phyloP scores from a whole-genome alignment of 2,329 filamentous ascomycete species.

The Colletotrichum sp. region DNA sequence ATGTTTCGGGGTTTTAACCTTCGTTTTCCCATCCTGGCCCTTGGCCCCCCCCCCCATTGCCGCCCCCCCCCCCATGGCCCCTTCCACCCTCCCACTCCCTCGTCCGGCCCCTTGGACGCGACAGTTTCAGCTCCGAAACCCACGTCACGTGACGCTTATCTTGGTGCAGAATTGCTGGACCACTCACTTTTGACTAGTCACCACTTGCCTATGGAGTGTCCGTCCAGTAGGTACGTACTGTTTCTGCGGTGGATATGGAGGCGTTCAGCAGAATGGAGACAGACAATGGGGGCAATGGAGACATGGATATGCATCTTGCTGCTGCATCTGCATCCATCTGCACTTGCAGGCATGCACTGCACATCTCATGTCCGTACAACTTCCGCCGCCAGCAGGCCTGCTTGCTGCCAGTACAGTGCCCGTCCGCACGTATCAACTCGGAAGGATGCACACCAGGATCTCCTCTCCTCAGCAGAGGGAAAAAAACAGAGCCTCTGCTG shows the following conservation, averaged over 20 bases:
- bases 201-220: too few species aligned
- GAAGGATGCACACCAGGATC: neutral
- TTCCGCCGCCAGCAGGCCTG: neutral
- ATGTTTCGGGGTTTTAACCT: too few species aligned
- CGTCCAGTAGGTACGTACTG: neutral
- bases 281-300: neutral
- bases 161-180: neutral
- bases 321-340: neutral
- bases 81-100: neutral
- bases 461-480: neutral
- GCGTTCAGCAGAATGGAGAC: neutral
- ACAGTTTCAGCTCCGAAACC: slow-evolving; percentile 22
- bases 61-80: neutral
- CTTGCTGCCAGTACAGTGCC: neutral
- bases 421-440: neutral
- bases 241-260: neutral
- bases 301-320: neutral
- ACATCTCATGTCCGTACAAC: slow-evolving; percentile 5
- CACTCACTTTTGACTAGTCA: too few species aligned
- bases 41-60: too few species aligned
- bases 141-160: slow-evolving; percentile 6
- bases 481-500: neutral
- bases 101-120: slow-evolving; percentile 15
- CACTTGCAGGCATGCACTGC: neutral
- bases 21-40: too few species aligned